Conservation (phyloP, 75 land plant genomes). For the Cryptomeria japonica region DNA sequence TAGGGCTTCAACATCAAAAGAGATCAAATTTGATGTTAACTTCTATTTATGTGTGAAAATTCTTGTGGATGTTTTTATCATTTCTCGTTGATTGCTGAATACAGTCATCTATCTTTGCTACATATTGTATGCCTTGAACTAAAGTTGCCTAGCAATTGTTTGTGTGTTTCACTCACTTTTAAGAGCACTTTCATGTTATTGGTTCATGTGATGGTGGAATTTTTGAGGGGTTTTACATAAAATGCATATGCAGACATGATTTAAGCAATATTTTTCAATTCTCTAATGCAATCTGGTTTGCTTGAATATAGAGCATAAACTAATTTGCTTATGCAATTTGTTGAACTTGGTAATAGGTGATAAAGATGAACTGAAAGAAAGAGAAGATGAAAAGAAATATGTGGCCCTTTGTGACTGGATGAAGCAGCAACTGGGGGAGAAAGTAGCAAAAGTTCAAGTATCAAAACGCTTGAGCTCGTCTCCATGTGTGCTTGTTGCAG, state of each 20-base stretch:
- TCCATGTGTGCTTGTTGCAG: conserved; percentile 99
- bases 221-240: neutral
- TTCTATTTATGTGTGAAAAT: neutral
- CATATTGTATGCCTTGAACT: neutral
- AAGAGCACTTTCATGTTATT: too few relatives aligned
- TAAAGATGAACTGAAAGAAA: conserved; percentile 84
- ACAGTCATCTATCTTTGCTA: neutral
- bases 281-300: neutral
- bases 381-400: conserved; percentile 79
- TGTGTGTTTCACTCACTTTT: neutral
- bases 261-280: neutral
- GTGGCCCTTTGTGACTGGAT: conserved; percentile 91
- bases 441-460: conserved; percentile 89
- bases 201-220: neutral
- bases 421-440: conserved; percentile 94
- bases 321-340: neutral
- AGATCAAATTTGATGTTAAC: neutral
- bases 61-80: neutral
- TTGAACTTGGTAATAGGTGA: conserved; percentile 49
- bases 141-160: neutral
- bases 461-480: conserved; percentile 93
- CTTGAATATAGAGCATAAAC: neutral
- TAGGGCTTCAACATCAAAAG: neutral
- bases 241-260: neutral
- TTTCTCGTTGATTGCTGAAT: neutral